Evolutionary conservation across 2,329 filamentous ascomycete genomes (phyloP).

Genomic region (Dryadomyces quercivorus): DNA sequence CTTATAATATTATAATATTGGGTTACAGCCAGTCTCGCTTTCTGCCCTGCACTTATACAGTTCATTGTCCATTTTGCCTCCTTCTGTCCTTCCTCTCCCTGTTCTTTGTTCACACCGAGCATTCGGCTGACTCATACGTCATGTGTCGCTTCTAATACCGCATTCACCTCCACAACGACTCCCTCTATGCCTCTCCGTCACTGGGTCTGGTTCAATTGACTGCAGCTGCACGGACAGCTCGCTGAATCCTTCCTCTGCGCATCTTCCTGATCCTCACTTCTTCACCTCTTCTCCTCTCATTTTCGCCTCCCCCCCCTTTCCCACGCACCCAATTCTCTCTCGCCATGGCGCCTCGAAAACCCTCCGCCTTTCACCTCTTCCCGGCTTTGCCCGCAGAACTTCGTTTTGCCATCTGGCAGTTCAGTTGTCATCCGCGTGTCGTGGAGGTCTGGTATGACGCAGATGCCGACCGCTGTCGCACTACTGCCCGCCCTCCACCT

Average conservation of each 20-base stretch:
- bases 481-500: constrained; percentile 24
- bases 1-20: neutral
- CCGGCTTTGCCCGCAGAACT: constrained; percentile 24
- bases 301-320: neutral
- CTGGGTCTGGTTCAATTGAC: neutral
- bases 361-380: constrained; percentile 19
- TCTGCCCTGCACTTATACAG: neutral
- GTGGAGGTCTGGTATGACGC: constrained; percentile 27
- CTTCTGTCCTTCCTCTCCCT: neutral
- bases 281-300: neutral
- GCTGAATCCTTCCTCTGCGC: neutral
- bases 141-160: neutral
- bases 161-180: neutral
- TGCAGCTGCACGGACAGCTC: neutral
- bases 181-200: neutral
- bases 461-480: constrained; percentile 22
- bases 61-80: neutral
- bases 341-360: neutral
- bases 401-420: constrained; percentile 27
- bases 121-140: neutral
- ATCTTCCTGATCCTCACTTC: neutral
- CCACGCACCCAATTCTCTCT: neutral
- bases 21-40: neutral
- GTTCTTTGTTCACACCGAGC: neutral
- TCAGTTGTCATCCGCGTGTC: constrained; percentile 23